Conservation (phyloP, 2,329 filamentous ascomycete genomes). For the Scedosporium aurantiacum region DNA sequence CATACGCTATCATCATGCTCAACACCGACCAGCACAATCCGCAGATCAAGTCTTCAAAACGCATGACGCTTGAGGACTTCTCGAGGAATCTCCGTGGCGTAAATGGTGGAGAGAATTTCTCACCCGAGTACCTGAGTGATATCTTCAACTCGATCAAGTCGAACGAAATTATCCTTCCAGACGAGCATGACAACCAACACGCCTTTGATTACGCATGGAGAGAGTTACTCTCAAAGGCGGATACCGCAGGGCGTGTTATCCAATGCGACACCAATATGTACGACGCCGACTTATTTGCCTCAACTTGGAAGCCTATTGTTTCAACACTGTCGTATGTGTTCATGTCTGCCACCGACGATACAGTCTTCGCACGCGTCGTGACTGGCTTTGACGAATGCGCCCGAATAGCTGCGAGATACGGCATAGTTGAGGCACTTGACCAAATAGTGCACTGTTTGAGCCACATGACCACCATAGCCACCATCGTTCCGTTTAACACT, state of each 20-base stretch:
- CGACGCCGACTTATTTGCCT: constrained; percentile 94
- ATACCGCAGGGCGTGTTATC: constrained; percentile 60
- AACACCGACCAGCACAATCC: constrained; percentile 97
- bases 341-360: constrained; percentile 94
- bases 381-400: constrained; percentile 95
- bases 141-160: constrained; percentile 88
- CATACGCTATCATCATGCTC: constrained; percentile 93
- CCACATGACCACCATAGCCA: constrained; percentile 79
- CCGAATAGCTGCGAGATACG: constrained; percentile 77
- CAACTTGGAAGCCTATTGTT: constrained; percentile 90
- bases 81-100: constrained; percentile 81
- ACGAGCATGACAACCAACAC: constrained; percentile 94
- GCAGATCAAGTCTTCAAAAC: constrained; percentile 65
- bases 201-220: constrained; percentile 98
- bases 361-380: constrained; percentile 87
- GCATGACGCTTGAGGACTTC: constrained; percentile 80
- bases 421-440: constrained; percentile 75
- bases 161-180: constrained; percentile 91
- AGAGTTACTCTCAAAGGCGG: constrained; percentile 78
- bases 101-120: constrained; percentile 77
- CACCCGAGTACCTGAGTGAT: constrained; percentile 66
- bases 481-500: constrained; percentile 67
- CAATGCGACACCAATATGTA: constrained; percentile 87
- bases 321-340: constrained; percentile 96
- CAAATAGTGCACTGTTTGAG: constrained; percentile 85